Evolutionary conservation across 2,329 filamentous ascomycete genomes (phyloP).

Genomic region (Fusarium pseudocircinatum): DNA sequence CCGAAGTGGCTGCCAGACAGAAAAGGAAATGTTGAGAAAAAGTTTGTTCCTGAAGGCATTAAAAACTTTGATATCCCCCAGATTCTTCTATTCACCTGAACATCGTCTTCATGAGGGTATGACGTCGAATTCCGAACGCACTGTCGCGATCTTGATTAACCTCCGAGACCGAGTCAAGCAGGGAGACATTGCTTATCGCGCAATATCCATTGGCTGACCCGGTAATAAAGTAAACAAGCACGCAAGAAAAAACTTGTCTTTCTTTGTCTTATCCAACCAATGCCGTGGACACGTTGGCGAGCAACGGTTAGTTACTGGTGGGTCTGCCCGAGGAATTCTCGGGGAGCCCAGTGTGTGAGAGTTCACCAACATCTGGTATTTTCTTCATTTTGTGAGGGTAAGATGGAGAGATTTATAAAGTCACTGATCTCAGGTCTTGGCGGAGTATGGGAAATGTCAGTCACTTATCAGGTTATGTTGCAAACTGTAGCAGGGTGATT

Average conservation of each 20-base stretch:
- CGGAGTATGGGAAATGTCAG: slow-evolving; percentile 7
- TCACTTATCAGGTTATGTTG: slow-evolving; percentile 16
- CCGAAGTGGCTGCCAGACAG: neutral
- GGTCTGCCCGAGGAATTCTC: slow-evolving; percentile 40
- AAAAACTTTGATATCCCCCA: neutral
- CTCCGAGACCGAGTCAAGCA: slow-evolving; percentile 15
- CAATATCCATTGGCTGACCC: slow-evolving; percentile 20
- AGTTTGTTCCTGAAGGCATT: neutral
- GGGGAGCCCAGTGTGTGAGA: slow-evolving; percentile 19
- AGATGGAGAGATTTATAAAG: slow-evolving; percentile 10
- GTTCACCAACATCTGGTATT: slow-evolving; percentile 21
- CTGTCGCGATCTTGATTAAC: slow-evolving; percentile 4
- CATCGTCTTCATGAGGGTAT: neutral
- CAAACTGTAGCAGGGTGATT: slow-evolving; percentile 8
- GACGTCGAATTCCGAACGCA: slow-evolving; percentile 9
- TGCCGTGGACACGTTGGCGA: slow-evolving; percentile 39
- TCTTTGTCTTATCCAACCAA: slow-evolving; percentile 31
- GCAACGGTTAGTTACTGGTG: slow-evolving; percentile 39
- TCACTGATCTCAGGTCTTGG: slow-evolving; percentile 14
- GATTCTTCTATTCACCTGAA: neutral
- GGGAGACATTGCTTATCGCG: slow-evolving; percentile 24
- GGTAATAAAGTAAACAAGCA: slow-evolving; percentile 25
- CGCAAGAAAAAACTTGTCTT: slow-evolving; percentile 18
- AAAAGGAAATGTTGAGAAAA: neutral
- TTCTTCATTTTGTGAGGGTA: slow-evolving; percentile 14